Evolutionary conservation across 208 protist genomes (phyloP).

Genomic region (Trypanosoma grayi): DNA sequence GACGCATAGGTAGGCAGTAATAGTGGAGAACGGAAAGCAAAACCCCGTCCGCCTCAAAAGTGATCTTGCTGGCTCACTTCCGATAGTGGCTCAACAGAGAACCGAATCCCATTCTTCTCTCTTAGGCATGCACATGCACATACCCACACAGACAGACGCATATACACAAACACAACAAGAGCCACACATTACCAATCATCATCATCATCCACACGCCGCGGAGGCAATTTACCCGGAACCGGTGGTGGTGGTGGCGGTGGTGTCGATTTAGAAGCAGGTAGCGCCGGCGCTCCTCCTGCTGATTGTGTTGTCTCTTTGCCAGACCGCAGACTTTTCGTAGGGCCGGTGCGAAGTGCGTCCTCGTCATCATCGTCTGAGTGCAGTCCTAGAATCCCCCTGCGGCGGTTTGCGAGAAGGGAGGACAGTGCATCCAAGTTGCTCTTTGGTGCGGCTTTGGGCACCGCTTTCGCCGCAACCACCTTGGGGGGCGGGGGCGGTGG

Average conservation of each 20-base stretch:
- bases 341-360: not conserved
- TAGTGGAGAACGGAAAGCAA: too few relatives aligned
- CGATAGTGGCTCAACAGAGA: too few relatives aligned
- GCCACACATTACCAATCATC: constrained; percentile 22
- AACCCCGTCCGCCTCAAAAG: too few relatives aligned
- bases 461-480: not conserved
- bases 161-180: not conserved
- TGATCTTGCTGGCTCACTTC: too few relatives aligned
- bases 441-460: constrained; percentile 7
- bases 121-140: too few relatives aligned
- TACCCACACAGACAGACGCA: not conserved
- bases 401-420: constrained; percentile 30
- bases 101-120: too few relatives aligned
- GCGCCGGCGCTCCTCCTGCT: not conserved
- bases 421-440: constrained; percentile 28
- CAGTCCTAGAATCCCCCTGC: constrained; percentile 32
- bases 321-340: constrained; percentile 8
- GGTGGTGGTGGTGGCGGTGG: constrained; percentile 21
- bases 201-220: constrained; percentile 14
- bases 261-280: not conserved
- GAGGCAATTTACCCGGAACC: constrained; percentile 22
- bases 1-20: too few relatives aligned
- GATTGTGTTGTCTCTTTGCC: not conserved
- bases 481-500: constrained; percentile 11
- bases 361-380: constrained; percentile 41